phyloP scores from a whole-genome alignment of 1,139 yeast genomes.

The Arxiozyma bovina region DNA sequence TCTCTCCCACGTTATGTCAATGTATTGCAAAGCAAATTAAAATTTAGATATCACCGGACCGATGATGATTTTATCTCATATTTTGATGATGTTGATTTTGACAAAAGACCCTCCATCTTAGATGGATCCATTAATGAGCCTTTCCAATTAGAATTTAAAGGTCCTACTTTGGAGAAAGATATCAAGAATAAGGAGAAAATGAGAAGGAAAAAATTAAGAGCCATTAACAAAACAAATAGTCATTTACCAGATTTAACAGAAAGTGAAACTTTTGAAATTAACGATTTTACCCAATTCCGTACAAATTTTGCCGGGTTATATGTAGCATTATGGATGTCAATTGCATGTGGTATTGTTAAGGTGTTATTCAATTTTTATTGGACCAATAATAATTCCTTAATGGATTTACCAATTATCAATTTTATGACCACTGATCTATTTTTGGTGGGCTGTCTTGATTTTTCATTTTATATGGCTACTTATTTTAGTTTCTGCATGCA shows the following conservation, averaged over 20 bases:
- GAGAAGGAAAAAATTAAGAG: conserved; percentile 6
- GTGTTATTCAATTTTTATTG: conserved; percentile 16
- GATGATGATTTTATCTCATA: conserved; percentile 29
- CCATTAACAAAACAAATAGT: neutral
- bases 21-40: conserved; percentile 1
- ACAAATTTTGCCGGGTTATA: conserved; percentile 52
- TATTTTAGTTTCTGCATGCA: conserved; percentile 54
- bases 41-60: conserved; percentile 4
- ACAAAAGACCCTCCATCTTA: conserved; percentile 40
- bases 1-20: neutral
- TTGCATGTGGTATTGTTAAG: conserved; percentile 35
- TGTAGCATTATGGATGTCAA: conserved; percentile 59
- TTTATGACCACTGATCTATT: conserved; percentile 46
- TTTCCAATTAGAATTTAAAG: conserved; percentile 21
- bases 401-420: conserved; percentile 39
- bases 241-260: neutral
- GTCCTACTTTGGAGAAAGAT: conserved; percentile 26
- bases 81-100: conserved; percentile 41
- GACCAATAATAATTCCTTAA: conserved; percentile 31
- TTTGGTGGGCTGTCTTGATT: conserved; percentile 58
- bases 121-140: conserved; percentile 36
- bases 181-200: conserved; percentile 14
- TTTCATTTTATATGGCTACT: conserved; percentile 53
- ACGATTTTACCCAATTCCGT: neutral
- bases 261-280: neutral